Conservation (phyloP, 768 basidiomycete genomes). For the Sporobolomyces pararoseus region DNA sequence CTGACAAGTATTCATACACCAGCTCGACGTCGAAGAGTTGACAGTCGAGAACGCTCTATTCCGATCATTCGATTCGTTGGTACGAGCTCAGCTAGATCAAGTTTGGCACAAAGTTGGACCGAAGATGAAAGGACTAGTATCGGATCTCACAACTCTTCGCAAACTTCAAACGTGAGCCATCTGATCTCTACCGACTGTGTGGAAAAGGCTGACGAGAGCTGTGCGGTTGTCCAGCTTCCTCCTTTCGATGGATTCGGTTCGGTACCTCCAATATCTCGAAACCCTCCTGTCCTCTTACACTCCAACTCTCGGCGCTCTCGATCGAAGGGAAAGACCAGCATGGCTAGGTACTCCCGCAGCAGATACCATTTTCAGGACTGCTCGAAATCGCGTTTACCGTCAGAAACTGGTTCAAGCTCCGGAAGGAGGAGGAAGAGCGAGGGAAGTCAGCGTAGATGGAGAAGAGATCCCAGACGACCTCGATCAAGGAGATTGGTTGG, state of each 20-base stretch:
- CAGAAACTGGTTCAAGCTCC: conserved; percentile 45
- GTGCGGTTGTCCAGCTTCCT: conserved; percentile 69
- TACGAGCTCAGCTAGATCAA: conserved; percentile 80
- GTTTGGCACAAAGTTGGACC: conserved; percentile 97
- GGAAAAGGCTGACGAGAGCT: too few species aligned
- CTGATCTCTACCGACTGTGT: conserved; percentile 49
- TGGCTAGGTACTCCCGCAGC: conserved; percentile 94
- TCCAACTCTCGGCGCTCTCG: conserved; percentile 54
- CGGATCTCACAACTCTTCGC: conserved; percentile 77
- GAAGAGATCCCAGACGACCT: conserved; percentile 35
- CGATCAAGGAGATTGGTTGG: conserved; percentile 30
- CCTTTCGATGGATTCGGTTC: conserved; percentile 81
- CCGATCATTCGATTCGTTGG: conserved; percentile 80
- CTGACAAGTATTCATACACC: not conserved
- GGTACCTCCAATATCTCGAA: conserved; percentile 87
- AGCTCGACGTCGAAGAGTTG: conserved; percentile 92
- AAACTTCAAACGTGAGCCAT: conserved; percentile 65
- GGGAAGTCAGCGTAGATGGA: conserved; percentile 57
- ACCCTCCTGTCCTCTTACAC: conserved; percentile 68
- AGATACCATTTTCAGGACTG: conserved; percentile 73
- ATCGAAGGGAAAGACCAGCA: conserved; percentile 67
- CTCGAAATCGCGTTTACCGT: conserved; percentile 75
- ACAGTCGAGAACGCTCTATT: conserved; percentile 91
- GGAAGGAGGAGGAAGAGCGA: conserved; percentile 46
- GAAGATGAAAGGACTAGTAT: conserved; percentile 83